phyloP scores from a whole-genome alignment of 768 basidiomycete genomes.

The Serendipita sp. region DNA sequence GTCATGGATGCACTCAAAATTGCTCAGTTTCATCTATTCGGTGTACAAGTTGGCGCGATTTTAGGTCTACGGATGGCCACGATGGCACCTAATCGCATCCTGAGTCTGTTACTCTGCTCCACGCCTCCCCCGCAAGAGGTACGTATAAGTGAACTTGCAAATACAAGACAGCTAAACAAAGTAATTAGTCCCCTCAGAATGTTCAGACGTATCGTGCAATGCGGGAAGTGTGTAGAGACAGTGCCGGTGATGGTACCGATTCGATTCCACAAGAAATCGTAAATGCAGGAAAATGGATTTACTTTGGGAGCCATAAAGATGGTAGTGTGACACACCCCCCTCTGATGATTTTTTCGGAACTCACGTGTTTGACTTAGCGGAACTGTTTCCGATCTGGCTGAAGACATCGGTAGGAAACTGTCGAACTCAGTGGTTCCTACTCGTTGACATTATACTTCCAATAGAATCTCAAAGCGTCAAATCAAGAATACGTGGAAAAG shows the following conservation, averaged over 20 bases:
- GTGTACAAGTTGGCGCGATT: not conserved
- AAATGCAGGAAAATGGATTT: not conserved
- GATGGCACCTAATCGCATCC: not conserved
- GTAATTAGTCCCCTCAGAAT: not conserved
- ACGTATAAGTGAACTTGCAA: not conserved
- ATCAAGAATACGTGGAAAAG: not conserved
- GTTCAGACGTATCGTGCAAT: not conserved
- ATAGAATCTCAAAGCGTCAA: not conserved
- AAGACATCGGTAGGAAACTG: not conserved
- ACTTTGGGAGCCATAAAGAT: not conserved
- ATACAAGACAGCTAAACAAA: not conserved
- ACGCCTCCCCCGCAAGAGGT: not conserved
- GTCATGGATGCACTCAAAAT: not conserved
- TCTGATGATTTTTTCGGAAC: not conserved
- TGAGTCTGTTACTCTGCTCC: not conserved
- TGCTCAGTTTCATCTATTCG: not conserved
- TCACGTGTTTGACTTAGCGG: not conserved
- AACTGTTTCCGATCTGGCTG: not conserved
- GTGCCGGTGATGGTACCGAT: not conserved
- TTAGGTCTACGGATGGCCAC: not conserved
- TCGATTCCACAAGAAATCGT: not conserved
- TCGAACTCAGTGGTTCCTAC: no score
- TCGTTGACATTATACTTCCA: not conserved
- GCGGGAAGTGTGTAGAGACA: not conserved
- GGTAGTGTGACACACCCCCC: not conserved